Evolutionary conservation across 805 yeast species (phyloP).

Genomic region (Candida qinlingensis): DNA sequence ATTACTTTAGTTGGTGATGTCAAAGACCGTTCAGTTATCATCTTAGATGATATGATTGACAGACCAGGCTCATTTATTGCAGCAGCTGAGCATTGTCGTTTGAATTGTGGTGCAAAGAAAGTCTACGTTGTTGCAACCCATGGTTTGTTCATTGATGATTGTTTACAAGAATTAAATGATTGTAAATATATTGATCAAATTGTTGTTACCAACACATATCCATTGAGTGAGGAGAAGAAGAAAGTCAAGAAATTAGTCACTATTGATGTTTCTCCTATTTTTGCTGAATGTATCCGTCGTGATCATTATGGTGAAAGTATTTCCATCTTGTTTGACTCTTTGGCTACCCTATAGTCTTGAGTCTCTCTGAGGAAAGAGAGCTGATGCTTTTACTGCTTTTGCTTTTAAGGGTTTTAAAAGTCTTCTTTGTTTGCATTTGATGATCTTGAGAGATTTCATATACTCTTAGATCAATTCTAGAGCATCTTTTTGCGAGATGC

Average conservation of each 20-base stretch:
- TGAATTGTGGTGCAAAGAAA: constrained; percentile 92
- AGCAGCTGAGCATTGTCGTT: constrained; percentile 95
- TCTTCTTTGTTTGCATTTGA: too few relatives aligned
- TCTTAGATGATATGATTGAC: constrained; percentile 95
- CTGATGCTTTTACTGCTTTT: too few relatives aligned
- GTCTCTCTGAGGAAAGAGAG: too few relatives aligned
- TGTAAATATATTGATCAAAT: constrained; percentile 84
- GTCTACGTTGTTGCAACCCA: constrained; percentile 94
- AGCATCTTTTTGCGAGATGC: too few relatives aligned
- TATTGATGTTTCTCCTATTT: constrained; percentile 90
- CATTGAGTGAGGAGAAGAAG: constrained; percentile 62
- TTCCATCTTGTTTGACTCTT: constrained; percentile 85
- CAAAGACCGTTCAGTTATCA: constrained; percentile 83
- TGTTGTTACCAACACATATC: constrained; percentile 95
- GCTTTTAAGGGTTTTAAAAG: too few relatives aligned
- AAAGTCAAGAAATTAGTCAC: constrained; percentile 68
- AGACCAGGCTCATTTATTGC: constrained; percentile 91
- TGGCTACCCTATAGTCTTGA: constrained; percentile 41
- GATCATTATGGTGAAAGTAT: constrained; percentile 98
- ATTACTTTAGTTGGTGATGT: constrained; percentile 97
- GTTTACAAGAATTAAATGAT: constrained; percentile 71
- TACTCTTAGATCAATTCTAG: too few relatives aligned
- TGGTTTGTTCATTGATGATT: constrained; percentile 86
- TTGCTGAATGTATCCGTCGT: constrained; percentile 97
- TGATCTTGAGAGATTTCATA: too few relatives aligned